Base-by-base conservation (phyloP, 225 moss, liverwort and hornwort species). In the Anthoceros angustus region DNA sequence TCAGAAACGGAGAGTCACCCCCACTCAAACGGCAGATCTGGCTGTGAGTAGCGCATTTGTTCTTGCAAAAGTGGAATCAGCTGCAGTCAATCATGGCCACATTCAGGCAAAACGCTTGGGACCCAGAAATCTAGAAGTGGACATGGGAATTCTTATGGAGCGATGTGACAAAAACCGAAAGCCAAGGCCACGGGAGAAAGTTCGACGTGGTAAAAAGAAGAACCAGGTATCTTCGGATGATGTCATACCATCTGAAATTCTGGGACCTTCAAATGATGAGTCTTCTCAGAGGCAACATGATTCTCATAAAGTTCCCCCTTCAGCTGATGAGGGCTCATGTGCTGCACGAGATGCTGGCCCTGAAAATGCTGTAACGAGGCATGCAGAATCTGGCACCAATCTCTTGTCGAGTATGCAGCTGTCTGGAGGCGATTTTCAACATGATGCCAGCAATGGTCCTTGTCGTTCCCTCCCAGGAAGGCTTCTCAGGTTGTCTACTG, bases 121-220 rank as follows among this genome's bases (percentile, higher is more conserved):
- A 43, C 64, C 75, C 72, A 80, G 83, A 65, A 78, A 72, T n/a
- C 76, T 86, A 72, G 80, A 83, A 72, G 83, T 86, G 73, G 86
- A 86, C 73, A 83, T 86, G 86, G 86, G 83, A 70, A 62, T 78
- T 46, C 86, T 86, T 45, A 86, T 86, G 86, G 83, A 83, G 73
- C 74, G 86, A 67, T 86, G 75, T 66, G 86, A 83, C 71, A 76
- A 80, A 69, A 83, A 62, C 61, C 74, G 83, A 63, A 86, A 83
- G 63, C 83, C 83, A 11, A 86, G 83, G 71, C 85, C 80, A 71
- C 78, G 69, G 74, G 80, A 86, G 62, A 86, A 76, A 63, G 76
- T 78, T 16, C 79, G 82, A 67, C 66, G 64, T 62, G 48, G 49
- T 21, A 80, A 73, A 71, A 76, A 80, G 45, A 78, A 80, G 38